Evolutionary conservation across 1,284 basidiomycete species (phyloP).

Genomic region (Rugosomyces carneus): DNA sequence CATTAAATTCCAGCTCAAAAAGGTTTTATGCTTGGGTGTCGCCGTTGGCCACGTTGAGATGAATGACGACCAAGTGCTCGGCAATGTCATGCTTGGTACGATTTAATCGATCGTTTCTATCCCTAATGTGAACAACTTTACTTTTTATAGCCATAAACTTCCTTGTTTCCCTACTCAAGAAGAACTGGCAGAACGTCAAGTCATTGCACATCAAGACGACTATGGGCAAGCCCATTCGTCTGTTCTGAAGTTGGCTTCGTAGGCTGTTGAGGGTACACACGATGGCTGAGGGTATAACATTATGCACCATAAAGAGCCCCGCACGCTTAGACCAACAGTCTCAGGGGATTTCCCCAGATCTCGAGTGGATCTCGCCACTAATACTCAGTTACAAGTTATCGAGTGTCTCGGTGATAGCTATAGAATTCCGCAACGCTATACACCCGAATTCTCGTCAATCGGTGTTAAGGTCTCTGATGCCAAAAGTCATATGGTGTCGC

Average conservation of each 20-base stretch:
- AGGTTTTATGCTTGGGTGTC: conserved; percentile 98
- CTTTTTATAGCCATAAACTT: conserved; percentile 87
- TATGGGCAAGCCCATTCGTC: conserved; percentile 97
- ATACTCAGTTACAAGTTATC: no score
- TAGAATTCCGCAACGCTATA: no score
- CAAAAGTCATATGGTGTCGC: no score
- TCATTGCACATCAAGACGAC: conserved; percentile 98
- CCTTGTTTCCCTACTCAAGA: conserved; percentile 98
- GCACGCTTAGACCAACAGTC: conserved; percentile 90
- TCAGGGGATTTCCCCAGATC: no score
- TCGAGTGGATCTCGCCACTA: no score
- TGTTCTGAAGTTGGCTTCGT: no score
- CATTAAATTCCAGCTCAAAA: conserved; percentile 99
- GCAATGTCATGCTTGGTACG: conserved; percentile 94
- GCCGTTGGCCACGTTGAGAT: conserved; percentile 98
- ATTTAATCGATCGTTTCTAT: conserved; percentile 16
- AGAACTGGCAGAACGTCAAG: conserved; percentile 99
- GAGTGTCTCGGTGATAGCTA: no score
- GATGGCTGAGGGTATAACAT: conserved; percentile 29
- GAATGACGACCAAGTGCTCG: conserved; percentile 95
- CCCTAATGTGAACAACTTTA: conserved; percentile 4
- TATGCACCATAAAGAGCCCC: conserved; percentile 86
- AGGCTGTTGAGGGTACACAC: no score
- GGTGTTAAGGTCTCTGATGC: no score
- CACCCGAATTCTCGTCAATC: no score